Evolutionary conservation across 176 grass and related monocot genomes (phyloP), one percentile per base, ranked within the genome.

Genomic region (Avena eriantha): DNA sequence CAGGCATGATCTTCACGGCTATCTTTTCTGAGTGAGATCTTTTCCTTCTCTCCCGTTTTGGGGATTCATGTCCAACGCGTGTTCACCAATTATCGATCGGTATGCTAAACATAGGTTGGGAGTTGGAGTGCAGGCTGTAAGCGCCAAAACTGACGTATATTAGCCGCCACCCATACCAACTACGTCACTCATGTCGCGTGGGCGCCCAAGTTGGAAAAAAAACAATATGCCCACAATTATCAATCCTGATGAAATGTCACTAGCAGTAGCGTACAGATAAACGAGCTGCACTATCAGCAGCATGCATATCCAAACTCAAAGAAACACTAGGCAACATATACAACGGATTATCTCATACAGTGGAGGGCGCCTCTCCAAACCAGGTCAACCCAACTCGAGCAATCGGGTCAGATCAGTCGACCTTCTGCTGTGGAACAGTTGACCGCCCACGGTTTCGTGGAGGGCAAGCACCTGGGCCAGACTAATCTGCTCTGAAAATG

Each of bases 381-480:
- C 7, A 31, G 43, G 57, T 57, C 78, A 77, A 56, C 72, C 2
- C 14, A 39, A 55, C 60, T 3, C 24, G 14, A 78, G 46, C 19
- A 33, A 60, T 39, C 48, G 64, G 51, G 76, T 61, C 89, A 70
- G 72, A 85, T 10, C 1, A 16, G 70, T 63, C 43, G 53, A 19
- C 48, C 56, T 80, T 48, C 67, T 34, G 31, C 81, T 14, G 9
- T 22, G 54, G 34, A 69, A 86, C 16, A 45, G 75, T 22, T 21
- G 75, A 55, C 35, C 61, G 59, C 85, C 76, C 76, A 91, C 81
- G 31, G 50, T 19, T 88, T 87, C 60, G 21, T 31, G 4, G 50
- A 39, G 49, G 69, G 63, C 77, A 87, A 84, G 81, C 68, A 71
- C 24, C 76, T 74, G 11, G 5, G 9, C 50, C 29, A 39, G 84